A percentile compares a stretch with the other conserved stretches of the same genome.
These are phyloP conservation scores for Drosera spatulata DNA, from an alignment of 179 eudicot species.

Conservation along the genomic window DNA sequence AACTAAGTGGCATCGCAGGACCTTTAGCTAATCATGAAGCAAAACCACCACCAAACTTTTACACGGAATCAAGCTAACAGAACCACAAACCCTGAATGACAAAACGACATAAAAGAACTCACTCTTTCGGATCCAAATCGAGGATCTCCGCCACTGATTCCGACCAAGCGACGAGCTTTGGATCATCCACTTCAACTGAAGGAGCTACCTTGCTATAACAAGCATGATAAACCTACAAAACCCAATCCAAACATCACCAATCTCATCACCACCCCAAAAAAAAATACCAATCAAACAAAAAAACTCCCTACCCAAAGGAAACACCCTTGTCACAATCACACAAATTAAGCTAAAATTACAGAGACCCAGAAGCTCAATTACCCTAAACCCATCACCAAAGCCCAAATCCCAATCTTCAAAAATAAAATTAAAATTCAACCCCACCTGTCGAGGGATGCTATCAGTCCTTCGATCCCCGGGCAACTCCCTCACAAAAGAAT, in stretches of 20 bases:
- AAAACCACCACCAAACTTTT: too few relatives aligned
- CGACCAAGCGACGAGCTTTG: conserved; percentile 95
- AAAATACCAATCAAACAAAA: too few relatives aligned
- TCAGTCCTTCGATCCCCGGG: conserved; percentile 71
- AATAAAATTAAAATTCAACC: conserved; percentile 1
- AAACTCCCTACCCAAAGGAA: too few relatives aligned
- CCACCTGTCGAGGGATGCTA: conserved; percentile 77
- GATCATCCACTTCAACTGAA: conserved; percentile 78
- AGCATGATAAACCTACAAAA: conserved; percentile 66
- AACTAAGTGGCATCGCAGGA: too few relatives aligned
- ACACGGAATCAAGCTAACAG: not conserved
- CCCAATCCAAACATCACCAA: too few relatives aligned
- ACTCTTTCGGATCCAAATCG: conserved; percentile 89
- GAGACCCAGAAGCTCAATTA: too few relatives aligned
- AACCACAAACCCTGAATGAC: not conserved
- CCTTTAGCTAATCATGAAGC: too few relatives aligned
- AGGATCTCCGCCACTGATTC: conserved; percentile 75
- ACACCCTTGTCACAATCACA: too few relatives aligned
- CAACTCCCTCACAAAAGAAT: conserved; percentile 81
- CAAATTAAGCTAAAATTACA: too few relatives aligned
- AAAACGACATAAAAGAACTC: conserved; percentile 19
- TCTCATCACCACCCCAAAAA: not conserved
- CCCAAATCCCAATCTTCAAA: too few relatives aligned
- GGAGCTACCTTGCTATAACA: conserved; percentile 86
- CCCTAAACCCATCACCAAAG: too few relatives aligned